Conservation (phyloP, 176 grass and related monocot species). For the Rhynchospora pubera region DNA sequence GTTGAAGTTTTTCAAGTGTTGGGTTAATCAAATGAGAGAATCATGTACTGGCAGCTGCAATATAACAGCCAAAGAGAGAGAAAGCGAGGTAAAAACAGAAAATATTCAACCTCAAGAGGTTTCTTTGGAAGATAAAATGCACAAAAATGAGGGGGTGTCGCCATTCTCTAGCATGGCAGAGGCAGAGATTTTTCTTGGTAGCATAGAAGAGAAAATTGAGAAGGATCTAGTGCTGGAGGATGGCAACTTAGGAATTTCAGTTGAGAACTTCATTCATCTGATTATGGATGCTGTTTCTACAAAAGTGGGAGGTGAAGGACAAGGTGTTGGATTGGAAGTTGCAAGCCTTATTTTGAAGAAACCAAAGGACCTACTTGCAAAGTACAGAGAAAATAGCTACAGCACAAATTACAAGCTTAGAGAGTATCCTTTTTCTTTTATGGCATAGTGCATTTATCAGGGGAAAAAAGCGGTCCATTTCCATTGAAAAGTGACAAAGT, state of each 20-base stretch:
- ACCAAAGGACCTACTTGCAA: constrained; percentile 65
- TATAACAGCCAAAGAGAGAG: constrained; percentile 19
- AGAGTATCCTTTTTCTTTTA: constrained; percentile 74
- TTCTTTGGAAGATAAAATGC: constrained; percentile 20
- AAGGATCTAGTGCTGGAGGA: constrained; percentile 57
- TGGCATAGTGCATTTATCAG: background rate
- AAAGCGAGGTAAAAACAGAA: constrained; percentile 45
- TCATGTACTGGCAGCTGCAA: constrained; percentile 25
- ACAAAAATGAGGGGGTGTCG: constrained; percentile 13
- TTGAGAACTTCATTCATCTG: constrained; percentile 63
- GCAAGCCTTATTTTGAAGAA: constrained; percentile 62
- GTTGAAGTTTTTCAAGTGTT: constrained; percentile 87
- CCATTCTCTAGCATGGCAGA: constrained; percentile 50
- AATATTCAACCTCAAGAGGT: constrained; percentile 36
- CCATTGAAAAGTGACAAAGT: background rate
- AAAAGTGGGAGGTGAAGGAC: constrained; percentile 35
- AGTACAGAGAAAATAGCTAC: constrained; percentile 49
- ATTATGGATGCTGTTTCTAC: constrained; percentile 48
- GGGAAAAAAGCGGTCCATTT: background rate
- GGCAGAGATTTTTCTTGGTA: constrained; percentile 56
- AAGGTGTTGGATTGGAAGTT: constrained; percentile 38
- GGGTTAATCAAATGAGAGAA: constrained; percentile 65
- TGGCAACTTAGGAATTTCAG: constrained; percentile 62
- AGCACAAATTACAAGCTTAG: constrained; percentile 57
- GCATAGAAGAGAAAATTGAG: constrained; percentile 76